Conservation (phyloP, 2,329 filamentous ascomycete genomes). For the Talaromyces piceae region DNA sequence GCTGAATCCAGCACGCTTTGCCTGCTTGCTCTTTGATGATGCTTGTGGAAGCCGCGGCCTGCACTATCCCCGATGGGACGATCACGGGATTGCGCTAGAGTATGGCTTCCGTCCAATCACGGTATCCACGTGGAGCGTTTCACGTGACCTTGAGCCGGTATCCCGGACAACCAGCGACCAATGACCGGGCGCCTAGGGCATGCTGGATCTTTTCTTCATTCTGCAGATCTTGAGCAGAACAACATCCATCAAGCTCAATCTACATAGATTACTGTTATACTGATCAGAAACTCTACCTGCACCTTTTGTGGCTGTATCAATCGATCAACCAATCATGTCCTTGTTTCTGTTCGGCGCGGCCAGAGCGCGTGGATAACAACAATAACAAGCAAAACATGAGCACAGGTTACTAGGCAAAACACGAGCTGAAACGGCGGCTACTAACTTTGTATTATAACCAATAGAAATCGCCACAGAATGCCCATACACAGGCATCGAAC, state of each 20-base stretch:
- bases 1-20: too few species aligned
- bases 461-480: too few species aligned
- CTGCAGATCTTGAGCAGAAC: too few species aligned
- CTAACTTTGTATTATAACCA: neutral
- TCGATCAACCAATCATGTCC: too few species aligned
- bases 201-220: neutral
- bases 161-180: conserved; percentile 2
- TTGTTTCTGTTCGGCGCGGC: neutral
- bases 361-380: neutral
- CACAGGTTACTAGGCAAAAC: neutral
- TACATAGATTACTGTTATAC: too few species aligned
- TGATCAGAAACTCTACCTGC: too few species aligned
- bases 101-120: neutral
- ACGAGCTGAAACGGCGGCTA: neutral
- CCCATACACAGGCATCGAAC: too few species aligned
- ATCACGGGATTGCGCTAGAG: neutral
- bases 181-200: neutral
- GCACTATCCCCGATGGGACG: neutral
- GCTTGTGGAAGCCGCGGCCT: neutral
- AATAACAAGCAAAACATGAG: neutral
- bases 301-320: too few species aligned
- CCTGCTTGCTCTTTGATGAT: neutral
- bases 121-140: neutral
- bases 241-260: too few species aligned
- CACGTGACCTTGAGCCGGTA: neutral